phyloP scores from a whole-genome alignment of 2,329 filamentous ascomycete species.

The Xylaria sp. region DNA sequence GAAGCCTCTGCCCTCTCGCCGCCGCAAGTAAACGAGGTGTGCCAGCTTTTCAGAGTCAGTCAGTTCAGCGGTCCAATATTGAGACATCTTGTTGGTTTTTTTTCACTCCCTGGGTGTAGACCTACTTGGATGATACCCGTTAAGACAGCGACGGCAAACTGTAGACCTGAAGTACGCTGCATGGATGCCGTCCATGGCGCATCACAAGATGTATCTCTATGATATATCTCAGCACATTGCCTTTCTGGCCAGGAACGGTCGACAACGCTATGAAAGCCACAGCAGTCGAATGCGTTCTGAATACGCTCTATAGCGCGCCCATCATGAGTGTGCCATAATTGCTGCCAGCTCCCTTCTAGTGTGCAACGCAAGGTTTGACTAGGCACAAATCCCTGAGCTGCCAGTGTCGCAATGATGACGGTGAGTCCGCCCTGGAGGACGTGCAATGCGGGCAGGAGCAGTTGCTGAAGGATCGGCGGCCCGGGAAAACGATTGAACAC shows the following conservation, averaged over 20 bases:
- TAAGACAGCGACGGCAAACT: slow-evolving; percentile 64
- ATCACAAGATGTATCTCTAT: slow-evolving; percentile 60
- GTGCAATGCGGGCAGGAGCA: slow-evolving; percentile 53
- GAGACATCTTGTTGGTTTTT: not conserved
- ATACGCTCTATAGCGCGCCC: slow-evolving; percentile 63
- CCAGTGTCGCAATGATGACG: slow-evolving; percentile 58
- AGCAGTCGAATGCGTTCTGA: slow-evolving; percentile 74
- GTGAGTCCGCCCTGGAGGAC: slow-evolving; percentile 56
- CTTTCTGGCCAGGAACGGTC: slow-evolving; percentile 70
- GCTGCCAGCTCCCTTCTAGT: slow-evolving; percentile 67
- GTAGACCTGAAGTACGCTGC: slow-evolving; percentile 63
- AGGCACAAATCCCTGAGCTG: slow-evolving; percentile 50
- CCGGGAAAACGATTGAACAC: slow-evolving; percentile 30
- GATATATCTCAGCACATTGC: slow-evolving; percentile 66
- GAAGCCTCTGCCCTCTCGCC: slow-evolving; percentile 24
- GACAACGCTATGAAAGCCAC: slow-evolving; percentile 66
- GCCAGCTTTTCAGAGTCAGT: slow-evolving; percentile 45
- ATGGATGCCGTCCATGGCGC: slow-evolving; percentile 67
- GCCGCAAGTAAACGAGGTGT: slow-evolving; percentile 45
- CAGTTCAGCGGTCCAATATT: not conserved
- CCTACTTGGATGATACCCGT: slow-evolving; percentile 68
- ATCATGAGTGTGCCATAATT: slow-evolving; percentile 64
- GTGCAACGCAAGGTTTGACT: slow-evolving; percentile 58
- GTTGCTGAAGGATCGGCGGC: slow-evolving; percentile 31
- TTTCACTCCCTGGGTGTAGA: slow-evolving; percentile 27